Evolutionary conservation across 164 flowering plant species (phyloP), one percentile per base, ranked within the genome.

Genomic region (Magnolia changhungtana): DNA sequence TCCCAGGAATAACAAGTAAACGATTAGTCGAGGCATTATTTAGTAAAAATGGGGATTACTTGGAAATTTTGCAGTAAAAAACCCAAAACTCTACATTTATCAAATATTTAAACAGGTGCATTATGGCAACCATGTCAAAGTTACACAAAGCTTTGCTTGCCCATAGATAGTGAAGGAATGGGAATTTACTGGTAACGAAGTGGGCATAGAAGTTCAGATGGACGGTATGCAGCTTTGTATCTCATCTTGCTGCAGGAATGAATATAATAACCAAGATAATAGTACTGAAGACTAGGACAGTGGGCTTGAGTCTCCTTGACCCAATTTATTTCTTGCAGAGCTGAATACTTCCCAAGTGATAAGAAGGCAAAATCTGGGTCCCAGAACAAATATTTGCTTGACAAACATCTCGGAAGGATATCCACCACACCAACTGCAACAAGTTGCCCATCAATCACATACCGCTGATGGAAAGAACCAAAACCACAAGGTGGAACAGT

Each of bases 391-490:
- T 96, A 96, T 81, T 91, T 91, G 82, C 99, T 96, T 8, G 99
- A 96, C 80, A 96, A 79, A 85, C 99, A 94, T 78, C 82, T 88
- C 31, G 99, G 99, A 8, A 96, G 94, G 80, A 94, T 91, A 84
- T 96, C 99, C 75, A 96, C 81, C 77, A 96, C 99, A 71, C 98
- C 99, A 83, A 96, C 99, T 6, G 99, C 99, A 85, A 94, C 85
- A 68, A 96, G 88, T 75, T 73, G 82, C 69, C 95, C 99, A 87
- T 96, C 97, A 81, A 96, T 82, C 61, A 88, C 59, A 85, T 94
- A 96, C 84, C 90, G 97, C 85, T 94, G 98, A 85, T 94, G 98
- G 80, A 96, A 96, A 78, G 99, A 96, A n/a, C 98, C 99, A 88
- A 91, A 96, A 16, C 98, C 98, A 84, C 95, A 91, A 59, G 89